These are phyloP conservation scores for Moricandia arvensis DNA, from an alignment of 345 rosid genomes.

Conservation along the genomic window DNA sequence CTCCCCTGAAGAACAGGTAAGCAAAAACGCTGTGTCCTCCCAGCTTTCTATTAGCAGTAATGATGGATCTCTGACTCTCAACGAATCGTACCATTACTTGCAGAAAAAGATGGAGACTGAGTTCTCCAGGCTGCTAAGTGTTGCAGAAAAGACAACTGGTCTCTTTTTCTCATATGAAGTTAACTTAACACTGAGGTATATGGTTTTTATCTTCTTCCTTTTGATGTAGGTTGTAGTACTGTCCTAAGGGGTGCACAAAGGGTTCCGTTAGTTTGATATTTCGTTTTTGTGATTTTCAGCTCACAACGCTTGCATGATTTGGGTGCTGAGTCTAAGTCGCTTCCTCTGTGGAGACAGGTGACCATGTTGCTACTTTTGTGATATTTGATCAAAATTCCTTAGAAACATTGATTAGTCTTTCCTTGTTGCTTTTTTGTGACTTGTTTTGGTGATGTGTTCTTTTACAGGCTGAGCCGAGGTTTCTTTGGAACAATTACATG, in stretches of 20 bases:
- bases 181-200: conserved; percentile 86
- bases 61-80: conserved; percentile 10
- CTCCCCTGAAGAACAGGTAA: conserved; percentile 79
- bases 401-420: not conserved
- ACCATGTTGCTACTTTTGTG: conserved; percentile 12
- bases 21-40: not conserved
- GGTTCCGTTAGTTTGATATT: conserved; percentile 11
- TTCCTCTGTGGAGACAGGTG: conserved; percentile 99
- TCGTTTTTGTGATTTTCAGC: conserved; percentile 47
- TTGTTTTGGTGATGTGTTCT: not conserved
- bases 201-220: conserved; percentile 10
- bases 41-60: not conserved
- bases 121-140: conserved; percentile 61
- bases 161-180: conserved; percentile 84
- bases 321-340: conserved; percentile 90
- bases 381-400: not conserved
- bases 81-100: conserved; percentile 16
- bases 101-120: conserved; percentile 90
- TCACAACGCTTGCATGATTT: conserved; percentile 78
- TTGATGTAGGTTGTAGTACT: not conserved
- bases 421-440: conserved; percentile 3
- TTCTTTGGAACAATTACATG: conserved; percentile 98
- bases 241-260: not conserved
- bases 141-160: conserved; percentile 79
- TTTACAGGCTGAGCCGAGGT: conserved; percentile 94